Conservation (phyloP, 2,329 filamentous ascomycete genomes). For the Fusarium chlamydosporum region DNA sequence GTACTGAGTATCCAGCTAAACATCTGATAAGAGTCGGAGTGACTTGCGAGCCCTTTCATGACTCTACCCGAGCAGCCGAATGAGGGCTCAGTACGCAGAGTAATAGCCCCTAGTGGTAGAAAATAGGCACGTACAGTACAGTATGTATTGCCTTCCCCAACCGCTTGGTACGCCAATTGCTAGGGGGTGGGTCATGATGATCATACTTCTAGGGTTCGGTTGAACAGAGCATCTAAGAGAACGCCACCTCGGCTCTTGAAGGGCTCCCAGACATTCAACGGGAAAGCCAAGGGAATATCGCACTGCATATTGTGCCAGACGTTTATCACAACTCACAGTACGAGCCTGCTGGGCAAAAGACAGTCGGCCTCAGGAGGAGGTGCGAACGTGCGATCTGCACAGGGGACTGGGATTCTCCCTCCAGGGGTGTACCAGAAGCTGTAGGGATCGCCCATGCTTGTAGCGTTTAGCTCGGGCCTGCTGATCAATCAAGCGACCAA, state of each 20-base stretch:
- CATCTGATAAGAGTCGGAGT: slow-evolving; percentile 31
- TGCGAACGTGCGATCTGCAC: slow-evolving; percentile 49
- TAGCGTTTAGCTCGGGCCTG: slow-evolving; percentile 35
- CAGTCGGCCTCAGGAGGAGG: slow-evolving; percentile 27
- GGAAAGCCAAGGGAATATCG: slow-evolving; percentile 35
- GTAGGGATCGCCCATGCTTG: slow-evolving; percentile 47
- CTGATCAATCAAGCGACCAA: slow-evolving; percentile 32
- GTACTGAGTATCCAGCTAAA: slow-evolving; percentile 29
- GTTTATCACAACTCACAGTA: slow-evolving; percentile 21
- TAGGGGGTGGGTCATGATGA: slow-evolving; percentile 38
- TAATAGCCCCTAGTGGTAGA: slow-evolving; percentile 19
- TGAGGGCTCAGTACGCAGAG: slow-evolving; percentile 10
- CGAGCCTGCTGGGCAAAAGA: slow-evolving; percentile 11
- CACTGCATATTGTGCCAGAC: slow-evolving; percentile 43
- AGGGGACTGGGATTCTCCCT: slow-evolving; percentile 46
- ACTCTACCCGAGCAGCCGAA: slow-evolving; percentile 42
- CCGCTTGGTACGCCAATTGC: slow-evolving; percentile 35
- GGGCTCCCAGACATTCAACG: slow-evolving; percentile 35
- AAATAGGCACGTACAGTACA: slow-evolving; percentile 5
- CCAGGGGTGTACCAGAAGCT: slow-evolving; percentile 44
- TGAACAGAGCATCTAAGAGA: slow-evolving; percentile 46
- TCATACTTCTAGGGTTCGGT: slow-evolving; percentile 45
- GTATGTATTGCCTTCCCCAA: slow-evolving; percentile 31
- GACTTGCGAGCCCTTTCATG: slow-evolving; percentile 30
- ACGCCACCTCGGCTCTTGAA: slow-evolving; percentile 52